Conservation (phyloP, 2,329 filamentous ascomycete genomes). For the Aspergillus sp. region DNA sequence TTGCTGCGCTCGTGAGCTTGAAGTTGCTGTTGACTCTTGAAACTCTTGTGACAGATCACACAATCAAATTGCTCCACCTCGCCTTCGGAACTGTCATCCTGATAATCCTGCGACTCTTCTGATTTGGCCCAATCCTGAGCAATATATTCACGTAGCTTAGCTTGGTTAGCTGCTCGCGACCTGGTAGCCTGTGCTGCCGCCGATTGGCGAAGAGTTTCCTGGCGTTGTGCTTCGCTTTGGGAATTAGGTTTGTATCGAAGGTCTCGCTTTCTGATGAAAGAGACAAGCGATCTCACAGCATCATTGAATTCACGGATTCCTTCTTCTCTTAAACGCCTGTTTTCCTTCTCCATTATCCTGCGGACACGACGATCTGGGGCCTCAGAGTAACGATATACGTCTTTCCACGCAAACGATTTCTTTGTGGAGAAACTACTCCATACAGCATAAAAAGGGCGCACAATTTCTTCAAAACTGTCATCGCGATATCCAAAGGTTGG, state of each 20-base stretch:
- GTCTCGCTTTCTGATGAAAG: conserved; percentile 86
- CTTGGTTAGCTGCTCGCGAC: conserved; percentile 72
- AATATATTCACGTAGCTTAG: conserved; percentile 58
- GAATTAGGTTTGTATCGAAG: conserved; percentile 72
- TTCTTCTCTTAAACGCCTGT: conserved; percentile 74
- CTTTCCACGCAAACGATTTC: conserved; percentile 86
- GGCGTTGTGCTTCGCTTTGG: conserved; percentile 72
- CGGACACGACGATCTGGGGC: conserved; percentile 79
- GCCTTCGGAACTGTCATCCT: conserved; percentile 39
- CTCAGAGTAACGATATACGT: conserved; percentile 74
- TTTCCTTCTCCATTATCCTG: conserved; percentile 90
- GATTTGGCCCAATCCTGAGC: conserved; percentile 70
- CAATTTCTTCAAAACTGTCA: conserved; percentile 68
- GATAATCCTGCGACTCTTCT: conserved; percentile 47
- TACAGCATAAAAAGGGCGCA: conserved; percentile 69
- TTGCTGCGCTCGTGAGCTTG: conserved; percentile 93
- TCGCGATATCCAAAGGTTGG: conserved; percentile 74
- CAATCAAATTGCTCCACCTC: conserved; percentile 56
- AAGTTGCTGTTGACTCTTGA: conserved; percentile 87
- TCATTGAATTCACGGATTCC: conserved; percentile 86
- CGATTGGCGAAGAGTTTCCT: conserved; percentile 68
- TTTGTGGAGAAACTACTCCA: conserved; percentile 79
- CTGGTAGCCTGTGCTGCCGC: conserved; percentile 78
- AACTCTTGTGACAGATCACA: conserved; percentile 58
- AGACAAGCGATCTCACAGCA: conserved; percentile 74